phyloP scores from a whole-genome alignment of 495 filamentous ascomycete genomes.

The Aspergillus carlsbadensis region DNA sequence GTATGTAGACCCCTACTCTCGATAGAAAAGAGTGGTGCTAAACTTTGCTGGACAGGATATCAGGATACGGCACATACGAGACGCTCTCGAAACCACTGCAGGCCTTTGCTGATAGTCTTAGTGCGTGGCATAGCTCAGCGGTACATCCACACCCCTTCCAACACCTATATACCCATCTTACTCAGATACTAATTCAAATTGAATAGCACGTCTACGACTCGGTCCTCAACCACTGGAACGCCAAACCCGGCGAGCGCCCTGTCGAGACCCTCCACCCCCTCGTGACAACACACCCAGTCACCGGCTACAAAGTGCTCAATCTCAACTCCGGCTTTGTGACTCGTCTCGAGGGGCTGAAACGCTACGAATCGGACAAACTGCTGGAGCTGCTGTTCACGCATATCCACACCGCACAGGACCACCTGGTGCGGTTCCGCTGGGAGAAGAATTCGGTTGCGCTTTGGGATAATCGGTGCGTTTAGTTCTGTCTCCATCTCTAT shows the following conservation, averaged over 20 bases:
- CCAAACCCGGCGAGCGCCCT: neutral
- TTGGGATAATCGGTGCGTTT: conserved; percentile 61
- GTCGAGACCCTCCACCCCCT: neutral
- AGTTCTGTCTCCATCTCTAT: neutral
- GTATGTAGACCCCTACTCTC: neutral
- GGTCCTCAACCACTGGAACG: neutral
- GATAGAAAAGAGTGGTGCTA: neutral
- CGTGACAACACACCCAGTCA: conserved; percentile 60
- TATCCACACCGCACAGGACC: conserved; percentile 60
- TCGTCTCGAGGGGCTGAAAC: conserved; percentile 66
- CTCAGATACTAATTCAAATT: neutral
- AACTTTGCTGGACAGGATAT: neutral
- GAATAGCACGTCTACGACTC: neutral
- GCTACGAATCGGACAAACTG: conserved; percentile 64
- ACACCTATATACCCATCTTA: neutral
- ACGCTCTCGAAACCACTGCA: neutral
- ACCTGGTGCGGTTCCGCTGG: conserved; percentile 72
- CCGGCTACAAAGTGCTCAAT: conserved; percentile 73
- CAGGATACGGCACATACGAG: neutral
- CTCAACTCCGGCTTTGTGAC: conserved; percentile 78
- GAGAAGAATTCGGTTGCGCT: conserved; percentile 67
- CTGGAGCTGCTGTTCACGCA: conserved; percentile 65
- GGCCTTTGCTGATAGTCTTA: neutral
- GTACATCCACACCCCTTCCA: too few species aligned
- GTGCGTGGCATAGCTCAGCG: neutral